Evolutionary conservation across 139 green algal genomes (phyloP), one percentile per base, ranked within the genome.

Genomic region (Chlamydomonas sp.): DNA sequence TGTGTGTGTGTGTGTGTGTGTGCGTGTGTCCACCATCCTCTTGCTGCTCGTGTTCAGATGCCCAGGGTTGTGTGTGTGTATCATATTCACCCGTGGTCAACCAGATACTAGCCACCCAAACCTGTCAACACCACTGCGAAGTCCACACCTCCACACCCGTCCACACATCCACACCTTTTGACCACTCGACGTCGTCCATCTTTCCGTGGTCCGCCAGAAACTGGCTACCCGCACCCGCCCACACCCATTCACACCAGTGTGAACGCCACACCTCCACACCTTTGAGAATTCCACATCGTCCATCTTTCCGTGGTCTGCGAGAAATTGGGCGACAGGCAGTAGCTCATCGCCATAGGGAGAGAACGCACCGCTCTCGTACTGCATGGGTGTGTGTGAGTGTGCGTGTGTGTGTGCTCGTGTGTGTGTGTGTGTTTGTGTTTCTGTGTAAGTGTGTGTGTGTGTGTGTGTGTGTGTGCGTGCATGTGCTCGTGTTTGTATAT

Each of bases 341-440:
- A 73, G 70, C 65, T 88, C 82, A 2, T 76, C 79, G 37, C 81
- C 81, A n/a, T 84, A 86, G 29, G 80, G 80, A 0, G 73, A 82
- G 35, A 80, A 67, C 3, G 29, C 24, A 20, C 80, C 80, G 5
- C 68, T 73, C 0, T 64, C 29, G 69, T 84, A 84, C 1, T 78
- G 69, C 34, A 63, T 10, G 3, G 62, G 50, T 30, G 8, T 54
- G 16, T 54, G 43, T 16, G 43, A 13, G 16, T 16, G 43, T 16
- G n/a, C n/a, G n/a, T n/a, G n/a, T n/a, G n/a, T n/a, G n/a, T n/a
- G n/a, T n/a, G n/a, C n/a, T n/a, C n/a, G n/a, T n/a, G n/a, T n/a
- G n/a, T n/a, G n/a, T n/a, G n/a, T n/a, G n/a, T n/a, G n/a, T n/a
- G n/a, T n/a, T n/a, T n/a, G n/a, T n/a, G n/a, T n/a, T n/a, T n/a